A percentile compares a stretch with the other conserved stretches of the same genome.
phyloP scores from a whole-genome alignment of 208 protist species.

The Sergeia podlipaevii region DNA sequence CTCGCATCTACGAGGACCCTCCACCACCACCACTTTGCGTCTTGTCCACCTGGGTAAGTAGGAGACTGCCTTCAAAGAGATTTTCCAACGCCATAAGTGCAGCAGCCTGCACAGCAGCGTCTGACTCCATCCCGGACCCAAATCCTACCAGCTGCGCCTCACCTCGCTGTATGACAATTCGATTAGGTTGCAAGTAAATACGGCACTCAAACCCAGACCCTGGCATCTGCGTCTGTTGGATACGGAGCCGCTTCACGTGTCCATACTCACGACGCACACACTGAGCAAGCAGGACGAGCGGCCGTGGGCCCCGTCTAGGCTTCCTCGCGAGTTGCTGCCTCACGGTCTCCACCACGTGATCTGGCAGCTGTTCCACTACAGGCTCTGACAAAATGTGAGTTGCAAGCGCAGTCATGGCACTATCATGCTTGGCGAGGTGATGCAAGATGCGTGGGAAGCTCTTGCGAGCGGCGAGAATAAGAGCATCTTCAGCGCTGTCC shows the following conservation, averaged over 20 bases:
- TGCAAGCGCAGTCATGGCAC: conserved; percentile 37
- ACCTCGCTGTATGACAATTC: conserved; percentile 30
- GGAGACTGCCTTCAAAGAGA: conserved; percentile 23
- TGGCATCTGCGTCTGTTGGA: conserved; percentile 35
- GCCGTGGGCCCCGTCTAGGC: conserved; percentile 11
- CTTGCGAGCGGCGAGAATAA: conserved; percentile 64
- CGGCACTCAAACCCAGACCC: conserved; percentile 57
- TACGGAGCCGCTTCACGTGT: conserved; percentile 35
- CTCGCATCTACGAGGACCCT: too few relatives aligned
- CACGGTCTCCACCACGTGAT: conserved; percentile 12
- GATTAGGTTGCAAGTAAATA: conserved; percentile 56
- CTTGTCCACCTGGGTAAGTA: too few relatives aligned
- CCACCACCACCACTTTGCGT: conserved; percentile 5
- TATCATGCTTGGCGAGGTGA: conserved; percentile 44
- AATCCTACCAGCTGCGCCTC: conserved; percentile 75
- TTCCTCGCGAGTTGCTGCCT: neutral
- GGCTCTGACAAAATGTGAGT: conserved; percentile 47
- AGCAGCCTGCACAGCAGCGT: conserved; percentile 67
- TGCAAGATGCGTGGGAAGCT: conserved; percentile 65
- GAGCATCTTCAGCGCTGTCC: conserved; percentile 40
- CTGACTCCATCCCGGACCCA: conserved; percentile 28
- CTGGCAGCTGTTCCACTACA: conserved; percentile 61
- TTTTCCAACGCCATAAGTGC: conserved; percentile 48
- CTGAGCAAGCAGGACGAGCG: conserved; percentile 22
- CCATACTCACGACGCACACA: conserved; percentile 35